These are phyloP conservation scores for Veloporphyrellus conicus DNA, from an alignment of 1,284 basidiomycete species.

Conservation along the genomic window DNA sequence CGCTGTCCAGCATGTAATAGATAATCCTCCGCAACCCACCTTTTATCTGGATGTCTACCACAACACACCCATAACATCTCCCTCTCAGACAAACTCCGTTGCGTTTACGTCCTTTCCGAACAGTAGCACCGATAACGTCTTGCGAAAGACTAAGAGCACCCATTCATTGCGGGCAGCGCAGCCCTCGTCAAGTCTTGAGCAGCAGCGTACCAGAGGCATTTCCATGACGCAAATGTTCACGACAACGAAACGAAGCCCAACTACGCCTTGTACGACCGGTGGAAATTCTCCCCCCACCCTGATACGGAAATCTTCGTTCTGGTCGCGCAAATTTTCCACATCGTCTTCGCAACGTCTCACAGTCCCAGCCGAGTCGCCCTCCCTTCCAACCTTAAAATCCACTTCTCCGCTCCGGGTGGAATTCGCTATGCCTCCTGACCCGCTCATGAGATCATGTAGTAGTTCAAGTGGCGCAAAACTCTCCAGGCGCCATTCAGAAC, in stretches of 20 bases:
- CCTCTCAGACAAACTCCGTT: conserved; percentile 23
- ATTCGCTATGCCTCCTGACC: conserved; percentile 27
- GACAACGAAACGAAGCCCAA: conserved; percentile 44
- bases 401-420: conserved; percentile 52
- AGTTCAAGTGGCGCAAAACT: conserved; percentile 38
- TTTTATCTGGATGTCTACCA: conserved; percentile 23
- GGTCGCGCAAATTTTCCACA: conserved; percentile 40
- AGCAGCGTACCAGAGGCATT: conserved; percentile 40
- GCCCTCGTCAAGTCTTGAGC: conserved; percentile 24
- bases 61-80: conserved; percentile 15
- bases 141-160: conserved; percentile 31
- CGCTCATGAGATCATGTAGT: conserved; percentile 21
- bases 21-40: conserved; percentile 16
- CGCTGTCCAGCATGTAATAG: conserved; percentile 15
- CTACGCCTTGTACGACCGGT: conserved; percentile 11
- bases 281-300: conserved; percentile 36
- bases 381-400: conserved; percentile 48
- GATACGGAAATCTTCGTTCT: conserved; percentile 54
- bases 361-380: conserved; percentile 31
- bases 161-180: conserved; percentile 16
- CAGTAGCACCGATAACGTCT: conserved; percentile 12
- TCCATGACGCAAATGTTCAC: conserved; percentile 41
- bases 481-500: conserved; percentile 52
- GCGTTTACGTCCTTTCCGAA: conserved; percentile 19
- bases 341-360: conserved; percentile 19